Percentiles rank a stretch among this genome's conserved stretches.
These are phyloP conservation scores for Penicillium sp. DNA, from an alignment of 2,329 filamentous ascomycete species.

Conservation along the genomic window DNA sequence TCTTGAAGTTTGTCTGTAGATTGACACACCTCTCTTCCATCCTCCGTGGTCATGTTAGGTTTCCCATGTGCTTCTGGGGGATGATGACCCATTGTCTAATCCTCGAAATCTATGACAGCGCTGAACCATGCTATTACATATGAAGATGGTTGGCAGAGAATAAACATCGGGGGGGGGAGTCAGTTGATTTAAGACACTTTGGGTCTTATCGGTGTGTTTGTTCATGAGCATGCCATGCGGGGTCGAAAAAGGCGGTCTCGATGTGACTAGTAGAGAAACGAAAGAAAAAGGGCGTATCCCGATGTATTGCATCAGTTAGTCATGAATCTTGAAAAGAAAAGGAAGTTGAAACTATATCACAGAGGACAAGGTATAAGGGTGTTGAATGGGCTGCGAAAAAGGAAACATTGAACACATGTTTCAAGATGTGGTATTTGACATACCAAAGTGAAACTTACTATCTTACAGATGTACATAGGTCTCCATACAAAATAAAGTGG, in stretches of 20 bases:
- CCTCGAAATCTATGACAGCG: background rate
- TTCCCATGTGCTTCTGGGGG: background rate
- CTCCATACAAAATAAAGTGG: background rate
- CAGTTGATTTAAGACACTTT: background rate
- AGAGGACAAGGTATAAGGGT: background rate
- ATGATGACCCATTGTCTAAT: constrained; percentile 4
- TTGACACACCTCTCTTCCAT: background rate
- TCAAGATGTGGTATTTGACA: background rate
- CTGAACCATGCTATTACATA: background rate
- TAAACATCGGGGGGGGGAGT: background rate
- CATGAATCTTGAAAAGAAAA: background rate
- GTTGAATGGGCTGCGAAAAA: too few species aligned
- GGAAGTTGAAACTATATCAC: background rate
- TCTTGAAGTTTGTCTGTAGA: background rate
- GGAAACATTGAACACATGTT: too few species aligned
- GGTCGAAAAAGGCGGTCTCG: constrained; percentile 10
- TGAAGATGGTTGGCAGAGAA: background rate
- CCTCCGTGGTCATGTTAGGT: background rate
- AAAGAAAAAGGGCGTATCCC: background rate
- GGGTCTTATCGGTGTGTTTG: background rate
- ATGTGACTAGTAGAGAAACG: background rate
- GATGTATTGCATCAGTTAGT: background rate
- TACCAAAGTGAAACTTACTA: too few species aligned
- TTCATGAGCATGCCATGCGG: background rate
- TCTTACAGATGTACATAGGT: too few species aligned